phyloP scores from a whole-genome alignment of 1,284 basidiomycete species.

The Apiotrichum sp. region DNA sequence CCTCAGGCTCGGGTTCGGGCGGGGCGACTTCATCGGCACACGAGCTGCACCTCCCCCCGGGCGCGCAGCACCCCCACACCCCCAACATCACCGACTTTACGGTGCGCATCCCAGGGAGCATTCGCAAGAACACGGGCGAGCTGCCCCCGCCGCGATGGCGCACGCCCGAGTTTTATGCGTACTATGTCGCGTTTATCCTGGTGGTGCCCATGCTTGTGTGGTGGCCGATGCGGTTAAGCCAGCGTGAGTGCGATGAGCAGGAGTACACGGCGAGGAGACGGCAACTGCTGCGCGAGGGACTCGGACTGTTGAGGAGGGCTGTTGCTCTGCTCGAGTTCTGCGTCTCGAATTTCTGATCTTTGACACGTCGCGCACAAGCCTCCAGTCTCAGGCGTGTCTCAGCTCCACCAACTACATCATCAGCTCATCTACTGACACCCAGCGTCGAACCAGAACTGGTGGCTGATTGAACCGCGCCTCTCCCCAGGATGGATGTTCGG shows the following conservation, averaged over 20 bases:
- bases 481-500: conserved; percentile 54
- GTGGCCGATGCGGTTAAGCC: conserved; percentile 71
- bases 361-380: too few relatives aligned
- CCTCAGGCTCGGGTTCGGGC: background rate
- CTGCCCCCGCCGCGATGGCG: conserved; percentile 57
- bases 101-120: conserved; percentile 25
- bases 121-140: conserved; percentile 8
- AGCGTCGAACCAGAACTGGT: conserved; percentile 63
- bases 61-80: background rate
- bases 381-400: too few relatives aligned
- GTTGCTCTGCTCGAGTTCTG: too few relatives aligned
- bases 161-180: conserved; percentile 75
- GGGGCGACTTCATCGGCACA: background rate
- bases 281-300: too few relatives aligned
- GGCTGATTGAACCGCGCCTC: conserved; percentile 56
- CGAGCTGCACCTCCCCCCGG: background rate
- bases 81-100: conserved; percentile 33
- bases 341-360: too few relatives aligned
- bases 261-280: too few relatives aligned
- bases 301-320: too few relatives aligned
- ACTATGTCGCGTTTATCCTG: conserved; percentile 59
- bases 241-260: conserved; percentile 51
- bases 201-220: conserved; percentile 72
- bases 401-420: too few relatives aligned
- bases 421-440: background rate